Evolutionary conservation across 2,329 filamentous ascomycete species (phyloP).

Genomic region (Huntiella savannae): DNA sequence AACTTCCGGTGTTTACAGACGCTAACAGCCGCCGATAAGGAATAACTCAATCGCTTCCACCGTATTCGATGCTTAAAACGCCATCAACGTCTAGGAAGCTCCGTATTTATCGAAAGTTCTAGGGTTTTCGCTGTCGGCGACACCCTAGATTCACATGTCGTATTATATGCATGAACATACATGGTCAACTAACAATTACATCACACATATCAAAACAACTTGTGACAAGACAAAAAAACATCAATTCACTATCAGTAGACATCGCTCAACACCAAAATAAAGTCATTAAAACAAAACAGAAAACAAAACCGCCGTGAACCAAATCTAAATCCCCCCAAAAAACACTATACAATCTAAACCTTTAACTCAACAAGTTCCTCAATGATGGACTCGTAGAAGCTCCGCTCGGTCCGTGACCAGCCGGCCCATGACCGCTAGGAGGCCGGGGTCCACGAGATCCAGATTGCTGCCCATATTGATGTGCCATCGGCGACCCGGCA

Average conservation of each 20-base stretch:
- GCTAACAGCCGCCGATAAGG: too few relatives aligned
- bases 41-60: not conserved
- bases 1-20: too few relatives aligned
- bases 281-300: not conserved
- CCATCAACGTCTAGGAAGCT: too few relatives aligned
- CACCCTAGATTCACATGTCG: too few relatives aligned
- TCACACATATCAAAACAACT: not conserved
- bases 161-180: too few relatives aligned
- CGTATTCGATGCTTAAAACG: too few relatives aligned
- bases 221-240: not conserved
- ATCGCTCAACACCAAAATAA: not conserved
- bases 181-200: not conserved
- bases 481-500: conserved; percentile 3
- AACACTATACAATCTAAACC: not conserved
- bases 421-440: conserved; percentile 31
- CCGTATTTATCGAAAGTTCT: too few relatives aligned
- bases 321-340: not conserved
- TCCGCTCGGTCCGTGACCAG: conserved; percentile 25
- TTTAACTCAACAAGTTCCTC: conserved; percentile 50
- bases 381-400: conserved; percentile 47
- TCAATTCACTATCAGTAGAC: not conserved
- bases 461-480: not conserved
- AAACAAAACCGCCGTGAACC: not conserved
- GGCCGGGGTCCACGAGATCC: conserved; percentile 23
- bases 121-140: too few relatives aligned